Evolutionary conservation across 345 rosid species (phyloP).

Genomic region (Populus simonii): DNA sequence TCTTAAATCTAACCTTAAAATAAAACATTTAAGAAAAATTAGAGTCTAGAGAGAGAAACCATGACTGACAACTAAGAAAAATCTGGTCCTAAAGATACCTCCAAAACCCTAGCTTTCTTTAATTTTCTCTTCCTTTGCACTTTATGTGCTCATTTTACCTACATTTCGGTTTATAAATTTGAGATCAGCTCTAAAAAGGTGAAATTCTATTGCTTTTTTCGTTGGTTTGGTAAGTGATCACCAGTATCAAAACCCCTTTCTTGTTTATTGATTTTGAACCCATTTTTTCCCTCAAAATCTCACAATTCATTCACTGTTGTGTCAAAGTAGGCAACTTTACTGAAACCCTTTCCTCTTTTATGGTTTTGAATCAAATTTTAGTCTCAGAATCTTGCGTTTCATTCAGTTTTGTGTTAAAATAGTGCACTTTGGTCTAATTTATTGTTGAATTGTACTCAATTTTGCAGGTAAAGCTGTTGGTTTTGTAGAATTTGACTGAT

Average conservation of each 20-base stretch:
- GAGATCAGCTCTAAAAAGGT: constrained; percentile 26
- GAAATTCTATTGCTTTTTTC: constrained; percentile 10
- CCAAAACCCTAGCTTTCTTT: constrained; percentile 1
- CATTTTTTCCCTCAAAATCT: not conserved
- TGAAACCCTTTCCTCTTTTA: not conserved
- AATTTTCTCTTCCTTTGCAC: not conserved
- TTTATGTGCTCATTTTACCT: not conserved
- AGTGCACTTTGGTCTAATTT: not conserved
- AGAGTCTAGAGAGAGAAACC: constrained; percentile 3
- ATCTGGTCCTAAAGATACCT: constrained; percentile 8
- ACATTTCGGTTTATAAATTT: constrained; percentile 15
- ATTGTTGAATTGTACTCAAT: constrained; percentile 10
- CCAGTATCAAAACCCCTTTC: not conserved
- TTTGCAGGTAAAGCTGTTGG: constrained; percentile 26
- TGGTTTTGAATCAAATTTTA: not conserved
- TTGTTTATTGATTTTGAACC: not conserved
- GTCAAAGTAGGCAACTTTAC: not conserved
- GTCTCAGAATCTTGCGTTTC: not conserved
- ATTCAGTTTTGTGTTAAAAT: not conserved
- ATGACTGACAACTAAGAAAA: constrained; percentile 13
- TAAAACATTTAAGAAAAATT: not conserved
- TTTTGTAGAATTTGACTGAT: constrained; percentile 1
- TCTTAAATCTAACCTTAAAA: not conserved
- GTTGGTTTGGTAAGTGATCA: constrained; percentile 11
- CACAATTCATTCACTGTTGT: not conserved